A percentile compares a stretch with the other conserved stretches of the same genome.
phyloP scores from a whole-genome alignment of 768 basidiomycete genomes.

The Rhizopogon vesiculosus region DNA sequence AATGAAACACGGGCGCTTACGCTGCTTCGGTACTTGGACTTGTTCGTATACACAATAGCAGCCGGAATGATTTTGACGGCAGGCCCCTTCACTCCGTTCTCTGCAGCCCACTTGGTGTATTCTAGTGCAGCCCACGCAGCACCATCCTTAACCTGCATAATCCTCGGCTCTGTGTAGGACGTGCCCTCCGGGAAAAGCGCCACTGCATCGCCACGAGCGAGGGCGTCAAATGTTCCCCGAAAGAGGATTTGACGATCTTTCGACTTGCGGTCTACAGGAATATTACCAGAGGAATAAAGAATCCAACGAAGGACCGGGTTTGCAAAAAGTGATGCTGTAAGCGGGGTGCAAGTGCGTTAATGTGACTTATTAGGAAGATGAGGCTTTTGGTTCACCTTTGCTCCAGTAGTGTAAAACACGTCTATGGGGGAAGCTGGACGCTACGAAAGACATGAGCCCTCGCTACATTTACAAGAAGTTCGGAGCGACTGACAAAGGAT shows the following conservation, averaged over 20 bases:
- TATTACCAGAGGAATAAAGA: constrained; percentile 89
- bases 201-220: constrained; percentile 76
- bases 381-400: constrained; percentile 50
- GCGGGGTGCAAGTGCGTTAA: constrained; percentile 6
- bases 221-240: constrained; percentile 82
- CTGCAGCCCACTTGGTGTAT: constrained; percentile 74
- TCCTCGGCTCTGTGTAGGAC: constrained; percentile 88
- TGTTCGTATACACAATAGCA: constrained; percentile 93
- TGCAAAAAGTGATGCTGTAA: constrained; percentile 67
- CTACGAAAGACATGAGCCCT: constrained; percentile 33
- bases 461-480: constrained; percentile 8
- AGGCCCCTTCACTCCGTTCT: constrained; percentile 42
- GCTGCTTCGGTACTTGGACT: constrained; percentile 88
- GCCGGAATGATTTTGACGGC: constrained; percentile 69
- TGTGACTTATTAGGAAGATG: constrained; percentile 2
- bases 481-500: constrained; percentile 57
- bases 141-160: constrained; percentile 92
- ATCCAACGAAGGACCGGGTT: constrained; percentile 73
- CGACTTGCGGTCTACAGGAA: constrained; percentile 92
- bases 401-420: constrained; percentile 91
- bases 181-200: constrained; percentile 95
- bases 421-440: constrained; percentile 75
- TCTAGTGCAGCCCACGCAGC: constrained; percentile 94
- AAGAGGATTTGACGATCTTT: constrained; percentile 89
- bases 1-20: constrained; percentile 47